Evolutionary conservation across 179 eudicot genomes (phyloP), one percentile per base, ranked within the genome.

Genomic region (Camellia oleifera): DNA sequence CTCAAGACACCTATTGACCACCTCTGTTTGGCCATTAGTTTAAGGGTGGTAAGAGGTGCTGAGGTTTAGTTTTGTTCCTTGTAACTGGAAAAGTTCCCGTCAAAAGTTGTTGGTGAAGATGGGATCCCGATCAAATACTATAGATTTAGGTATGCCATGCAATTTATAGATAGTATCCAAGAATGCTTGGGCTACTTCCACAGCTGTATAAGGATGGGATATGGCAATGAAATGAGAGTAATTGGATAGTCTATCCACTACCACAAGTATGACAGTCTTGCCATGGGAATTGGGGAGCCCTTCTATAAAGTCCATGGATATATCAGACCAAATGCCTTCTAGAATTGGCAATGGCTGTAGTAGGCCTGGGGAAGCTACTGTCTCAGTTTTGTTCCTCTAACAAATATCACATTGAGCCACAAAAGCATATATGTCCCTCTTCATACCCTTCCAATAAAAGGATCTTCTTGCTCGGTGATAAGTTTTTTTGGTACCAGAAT

Each of bases 1-100:
- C 60, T 56, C 60, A 56, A 56, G 13, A 8, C 13, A 78, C n/a
- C 20, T 60, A 13, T 81, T 81, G 4, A 81, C 71, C 0, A 32
- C 62, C 7, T 81, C 69, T 1, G 72, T 50, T 40, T 77, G 75
- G 75, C 56, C 52, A 48, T 48, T 1, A 48, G 52, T 48, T 48
- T 48, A 1, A 6, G 52, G 52, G 7, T 48, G 52, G 52, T 48
- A 48, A 4, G 52, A 48, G 52, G 52, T 4, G 52, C 52, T 48
- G 5, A 48, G 4, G 7, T 48, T 4, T 4, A 48, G 52, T 6
- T 48, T 6, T 4, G 52, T 48, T 48, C 52, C 52, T 48, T 48
- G 52, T 48, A 48, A 6, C 52, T 6, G 4, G 52, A 48, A 48
- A 4, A 48, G 52, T 6, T 48, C 52, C 7, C 7, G 26, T 26